phyloP scores from a whole-genome alignment of 108 stramenopile genomes.

The Nitzschia inconspicua region DNA sequence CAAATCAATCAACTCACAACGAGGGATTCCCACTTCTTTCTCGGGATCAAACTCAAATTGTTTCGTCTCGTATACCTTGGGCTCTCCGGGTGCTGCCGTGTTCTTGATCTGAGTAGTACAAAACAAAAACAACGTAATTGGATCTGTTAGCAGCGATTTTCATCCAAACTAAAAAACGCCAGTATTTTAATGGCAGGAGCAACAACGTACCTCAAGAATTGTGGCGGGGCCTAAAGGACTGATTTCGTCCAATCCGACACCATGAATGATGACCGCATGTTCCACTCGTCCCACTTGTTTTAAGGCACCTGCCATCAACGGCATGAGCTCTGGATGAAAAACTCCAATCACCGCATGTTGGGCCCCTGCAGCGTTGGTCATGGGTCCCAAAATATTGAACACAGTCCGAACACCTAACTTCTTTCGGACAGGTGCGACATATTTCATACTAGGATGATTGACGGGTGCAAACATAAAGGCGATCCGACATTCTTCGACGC shows the following conservation, averaged over 20 bases:
- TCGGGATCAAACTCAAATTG: slow-evolving; percentile 86
- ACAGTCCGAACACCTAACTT: slow-evolving; percentile 92
- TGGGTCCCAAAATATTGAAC: slow-evolving; percentile 98
- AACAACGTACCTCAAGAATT: slow-evolving; percentile 86
- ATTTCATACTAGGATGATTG: slow-evolving; percentile 97
- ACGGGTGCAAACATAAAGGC: slow-evolving; percentile 98
- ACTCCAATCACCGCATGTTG: slow-evolving; percentile 97
- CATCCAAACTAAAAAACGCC: no score
- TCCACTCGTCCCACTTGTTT: slow-evolving; percentile 91
- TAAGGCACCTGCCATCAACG: slow-evolving; percentile 89
- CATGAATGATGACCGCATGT: slow-evolving; percentile 97
- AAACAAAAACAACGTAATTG: no score
- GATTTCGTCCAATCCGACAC: slow-evolving; percentile 97
- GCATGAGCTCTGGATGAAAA: slow-evolving; percentile 84
- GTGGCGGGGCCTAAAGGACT: slow-evolving; percentile 92
- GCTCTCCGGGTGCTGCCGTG: slow-evolving; percentile 61
- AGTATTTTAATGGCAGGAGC: no score
- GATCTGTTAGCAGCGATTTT: no score
- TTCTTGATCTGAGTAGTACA: slow-evolving; percentile 77
- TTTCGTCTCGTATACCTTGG: slow-evolving; percentile 68
- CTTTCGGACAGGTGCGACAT: slow-evolving; percentile 93
- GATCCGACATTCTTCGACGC: slow-evolving; percentile 83
- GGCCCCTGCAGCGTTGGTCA: slow-evolving; percentile 97
- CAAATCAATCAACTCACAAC: slow-evolving; percentile 89
- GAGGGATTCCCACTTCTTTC: slow-evolving; percentile 70